Conservation (phyloP, 306 rosid genomes). For the Abrus pulchellus region DNA sequence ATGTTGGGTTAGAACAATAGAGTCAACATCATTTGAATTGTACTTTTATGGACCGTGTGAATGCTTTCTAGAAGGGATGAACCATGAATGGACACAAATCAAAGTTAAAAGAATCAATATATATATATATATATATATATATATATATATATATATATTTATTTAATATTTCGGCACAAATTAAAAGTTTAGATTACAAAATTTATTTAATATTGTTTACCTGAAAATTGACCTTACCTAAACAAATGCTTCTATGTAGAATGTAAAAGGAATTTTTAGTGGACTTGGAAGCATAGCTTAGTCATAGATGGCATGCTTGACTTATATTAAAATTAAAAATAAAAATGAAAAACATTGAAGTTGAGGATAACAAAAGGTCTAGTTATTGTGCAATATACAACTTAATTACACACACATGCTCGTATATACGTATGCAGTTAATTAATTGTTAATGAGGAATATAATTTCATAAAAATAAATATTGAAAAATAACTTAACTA, state of each 20-base stretch:
- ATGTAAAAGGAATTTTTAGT: not conserved
- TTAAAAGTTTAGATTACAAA: not conserved
- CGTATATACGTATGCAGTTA: no score
- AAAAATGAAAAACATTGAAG: no score
- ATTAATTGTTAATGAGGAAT: no score
- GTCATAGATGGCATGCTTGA: conserved; percentile 15
- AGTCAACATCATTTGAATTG: not conserved
- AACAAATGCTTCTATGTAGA: not conserved
- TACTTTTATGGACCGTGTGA: not conserved
- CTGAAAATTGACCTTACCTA: not conserved
- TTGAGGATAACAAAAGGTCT: no score
- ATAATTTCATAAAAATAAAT: no score
- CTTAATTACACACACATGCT: no score
- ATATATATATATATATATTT: no score
- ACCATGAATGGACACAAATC: not conserved
- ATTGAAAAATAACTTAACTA: no score
- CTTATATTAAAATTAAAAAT: no score
- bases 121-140: not conserved
- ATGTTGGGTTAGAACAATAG: not conserved
- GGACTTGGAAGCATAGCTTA: not conserved
- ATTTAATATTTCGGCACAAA: not conserved
- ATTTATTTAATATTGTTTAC: not conserved
- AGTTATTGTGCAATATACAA: no score
- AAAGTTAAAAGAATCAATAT: not conserved
- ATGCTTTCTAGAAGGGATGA: not conserved